Base-by-base conservation (phyloP, 345 rosid genomes). In the Eucalyptus marginata region DNA sequence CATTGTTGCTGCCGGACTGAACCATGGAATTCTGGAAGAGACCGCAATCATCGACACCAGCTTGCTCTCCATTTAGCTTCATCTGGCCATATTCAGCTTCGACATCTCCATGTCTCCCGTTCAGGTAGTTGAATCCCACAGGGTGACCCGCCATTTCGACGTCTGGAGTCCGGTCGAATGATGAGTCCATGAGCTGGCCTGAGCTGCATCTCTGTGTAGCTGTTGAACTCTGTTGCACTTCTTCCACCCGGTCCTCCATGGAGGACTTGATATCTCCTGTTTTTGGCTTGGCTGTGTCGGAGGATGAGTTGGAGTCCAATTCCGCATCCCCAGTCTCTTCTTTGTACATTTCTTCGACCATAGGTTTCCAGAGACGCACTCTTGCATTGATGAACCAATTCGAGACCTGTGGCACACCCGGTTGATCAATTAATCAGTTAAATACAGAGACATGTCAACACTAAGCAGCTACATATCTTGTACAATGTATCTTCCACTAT, bases 331-430 rank as follows among this genome's bases (percentile, higher is more conserved):
- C 97, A 86, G 91, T 93, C 91, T 98, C 99, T 91, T 98, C 99
- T 94, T 96, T 97, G 97, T 98, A 98, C 99, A 98, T 98, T 90
- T 98, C 99, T 91, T 97, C 99, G 29, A 98, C 98, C 99, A 98
- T 98, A 3, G 99, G 99, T 93, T 98, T 98, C 99, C 99, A 98
- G 4, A 98, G 98, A 81, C 99, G 98, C 89, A 98, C 99, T 22
- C 99, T 96, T 12, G 99, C 99, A 90, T 98, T 98, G 86, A 98
- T 98, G 90, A 98, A 98, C 99, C 99, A 97, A 89, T 98, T 98
- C 4, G 99, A 96, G 88, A 98, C 99, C 99, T 95, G 93, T 87
- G 86, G 51, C 64, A 50, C 29, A 18, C 47, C 58, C 25, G 25
- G 58, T 52, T 8, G 58, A 52, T 52, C 58, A 52, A 9, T 86